These are phyloP conservation scores for Cyberlindnera veronae DNA, from an alignment of 805 yeast genomes.

Conservation along the genomic window DNA sequence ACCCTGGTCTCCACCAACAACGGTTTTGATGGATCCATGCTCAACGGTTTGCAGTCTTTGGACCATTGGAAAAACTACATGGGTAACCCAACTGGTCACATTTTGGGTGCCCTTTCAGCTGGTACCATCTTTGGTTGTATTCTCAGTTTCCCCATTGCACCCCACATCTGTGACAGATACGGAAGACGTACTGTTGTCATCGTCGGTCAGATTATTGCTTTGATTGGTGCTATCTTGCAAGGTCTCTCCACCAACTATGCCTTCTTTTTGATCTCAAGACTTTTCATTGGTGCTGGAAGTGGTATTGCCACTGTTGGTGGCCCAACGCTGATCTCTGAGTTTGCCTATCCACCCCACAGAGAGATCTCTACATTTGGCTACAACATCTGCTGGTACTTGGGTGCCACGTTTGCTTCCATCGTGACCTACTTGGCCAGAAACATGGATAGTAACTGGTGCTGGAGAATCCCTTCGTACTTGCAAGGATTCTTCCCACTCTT, in stretches of 20 bases:
- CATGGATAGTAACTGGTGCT: conserved; percentile 33
- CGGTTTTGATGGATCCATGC: conserved; percentile 46
- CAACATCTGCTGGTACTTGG: conserved; percentile 50
- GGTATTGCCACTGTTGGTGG: conserved; percentile 37
- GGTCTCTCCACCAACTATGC: conserved; percentile 30
- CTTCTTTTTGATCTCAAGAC: conserved; percentile 29
- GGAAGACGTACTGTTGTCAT: conserved; percentile 35
- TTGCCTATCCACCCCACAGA: conserved; percentile 46
- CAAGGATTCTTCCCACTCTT: conserved; percentile 46
- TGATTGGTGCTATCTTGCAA: conserved; percentile 27
- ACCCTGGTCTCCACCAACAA: conserved; percentile 44
- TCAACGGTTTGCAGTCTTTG: conserved; percentile 47
- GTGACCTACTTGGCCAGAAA: conserved; percentile 28
- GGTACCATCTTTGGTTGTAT: conserved; percentile 41
- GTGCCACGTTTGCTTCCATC: conserved; percentile 43
- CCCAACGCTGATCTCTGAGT: conserved; percentile 49
- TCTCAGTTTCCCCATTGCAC: conserved; percentile 30
- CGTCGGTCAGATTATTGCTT: conserved; percentile 18
- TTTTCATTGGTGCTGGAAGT: conserved; percentile 47
- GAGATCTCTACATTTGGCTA: conserved; percentile 39
- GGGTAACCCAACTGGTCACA: conserved; percentile 36
- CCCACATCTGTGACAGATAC: conserved; percentile 32
- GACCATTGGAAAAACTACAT: conserved; percentile 36
- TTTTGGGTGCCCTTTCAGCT: conserved; percentile 37
- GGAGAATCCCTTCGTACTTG: conserved; percentile 53